phyloP scores from a whole-genome alignment of 2,329 filamentous ascomycete species.

The Clathrospora elynae region DNA sequence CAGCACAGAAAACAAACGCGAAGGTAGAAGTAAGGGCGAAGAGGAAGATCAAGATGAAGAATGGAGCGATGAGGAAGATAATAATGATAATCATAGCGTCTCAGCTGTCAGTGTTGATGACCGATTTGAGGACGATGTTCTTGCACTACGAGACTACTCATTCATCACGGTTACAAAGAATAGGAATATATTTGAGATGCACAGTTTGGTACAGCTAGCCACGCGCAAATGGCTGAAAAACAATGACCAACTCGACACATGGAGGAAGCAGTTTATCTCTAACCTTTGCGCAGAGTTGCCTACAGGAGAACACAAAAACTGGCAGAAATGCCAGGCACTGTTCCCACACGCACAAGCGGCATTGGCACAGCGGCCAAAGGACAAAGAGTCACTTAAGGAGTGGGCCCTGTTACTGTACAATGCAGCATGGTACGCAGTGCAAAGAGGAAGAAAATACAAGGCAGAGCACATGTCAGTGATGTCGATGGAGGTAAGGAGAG shows the following conservation, averaged over 20 bases:
- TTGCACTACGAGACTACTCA: too few relatives aligned
- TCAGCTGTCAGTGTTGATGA: too few relatives aligned
- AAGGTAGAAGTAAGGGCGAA: too few relatives aligned
- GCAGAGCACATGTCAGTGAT: background rate
- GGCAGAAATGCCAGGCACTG: constrained; percentile 11
- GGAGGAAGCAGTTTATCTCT: constrained; percentile 13
- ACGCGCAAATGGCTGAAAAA: constrained; percentile 26
- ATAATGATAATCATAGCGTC: too few relatives aligned
- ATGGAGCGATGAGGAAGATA: too few relatives aligned
- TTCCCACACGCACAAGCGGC: constrained; percentile 18
- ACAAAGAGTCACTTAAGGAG: background rate
- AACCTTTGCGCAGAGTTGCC: constrained; percentile 4
- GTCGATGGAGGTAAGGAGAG: constrained; percentile 2
- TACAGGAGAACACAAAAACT: constrained; percentile 8
- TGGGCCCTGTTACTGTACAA: constrained; percentile 10
- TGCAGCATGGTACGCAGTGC: background rate
- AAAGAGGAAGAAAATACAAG: constrained; percentile 1
- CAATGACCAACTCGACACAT: constrained; percentile 21
- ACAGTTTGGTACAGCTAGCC: constrained; percentile 26
- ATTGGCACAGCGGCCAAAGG: background rate
- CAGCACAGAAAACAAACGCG: too few relatives aligned
- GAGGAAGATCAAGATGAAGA: too few relatives aligned
- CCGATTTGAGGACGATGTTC: too few relatives aligned
- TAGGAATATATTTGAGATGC: constrained; percentile 25
- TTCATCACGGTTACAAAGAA: too few relatives aligned